Conservation (phyloP, 352 stramenopile genomes). For the Globisporangium splendens region DNA sequence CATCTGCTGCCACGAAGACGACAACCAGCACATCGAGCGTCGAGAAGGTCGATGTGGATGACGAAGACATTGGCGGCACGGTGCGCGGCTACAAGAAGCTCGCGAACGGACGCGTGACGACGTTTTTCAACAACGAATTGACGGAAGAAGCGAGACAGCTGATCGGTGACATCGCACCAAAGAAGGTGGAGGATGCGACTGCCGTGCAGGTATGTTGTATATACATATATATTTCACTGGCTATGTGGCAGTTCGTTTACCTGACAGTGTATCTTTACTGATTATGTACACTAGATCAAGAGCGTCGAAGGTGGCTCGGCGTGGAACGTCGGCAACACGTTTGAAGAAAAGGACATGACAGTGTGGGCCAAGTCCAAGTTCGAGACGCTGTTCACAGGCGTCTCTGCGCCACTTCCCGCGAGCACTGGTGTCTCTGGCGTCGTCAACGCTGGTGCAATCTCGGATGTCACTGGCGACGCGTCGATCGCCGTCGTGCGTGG, state of each 20-base stretch:
- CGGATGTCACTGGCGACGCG: slow-evolving; percentile 89
- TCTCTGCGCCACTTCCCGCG: slow-evolving; percentile 34
- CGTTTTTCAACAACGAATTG: slow-evolving; percentile 99
- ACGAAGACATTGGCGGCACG: slow-evolving; percentile 61
- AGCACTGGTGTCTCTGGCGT: slow-evolving; percentile 24
- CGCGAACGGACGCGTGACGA: slow-evolving; percentile 96
- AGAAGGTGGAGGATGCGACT: slow-evolving; percentile 74
- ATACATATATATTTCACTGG: too few species aligned
- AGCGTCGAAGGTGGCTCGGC: slow-evolving; percentile 82
- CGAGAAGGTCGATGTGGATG: slow-evolving; percentile 34
- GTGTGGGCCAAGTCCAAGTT: slow-evolving; percentile 80
- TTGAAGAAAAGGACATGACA: slow-evolving; percentile 91
- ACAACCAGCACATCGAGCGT: neutral
- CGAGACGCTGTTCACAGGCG: slow-evolving; percentile 44
- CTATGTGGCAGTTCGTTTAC: too few species aligned
- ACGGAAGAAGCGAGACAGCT: slow-evolving; percentile 96
- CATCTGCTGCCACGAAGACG: slow-evolving; percentile 8
- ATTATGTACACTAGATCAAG: slow-evolving; percentile 49
- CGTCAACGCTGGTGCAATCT: slow-evolving; percentile 62
- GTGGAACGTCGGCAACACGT: slow-evolving; percentile 94
- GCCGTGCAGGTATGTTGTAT: slow-evolving; percentile 39
- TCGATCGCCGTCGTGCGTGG: slow-evolving; percentile 90
- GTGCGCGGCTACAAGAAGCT: slow-evolving; percentile 96
- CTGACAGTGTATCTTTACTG: neutral
- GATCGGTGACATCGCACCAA: slow-evolving; percentile 94